Base-by-base conservation (phyloP, 106 monocot genomes). In the Posidonia australis region DNA sequence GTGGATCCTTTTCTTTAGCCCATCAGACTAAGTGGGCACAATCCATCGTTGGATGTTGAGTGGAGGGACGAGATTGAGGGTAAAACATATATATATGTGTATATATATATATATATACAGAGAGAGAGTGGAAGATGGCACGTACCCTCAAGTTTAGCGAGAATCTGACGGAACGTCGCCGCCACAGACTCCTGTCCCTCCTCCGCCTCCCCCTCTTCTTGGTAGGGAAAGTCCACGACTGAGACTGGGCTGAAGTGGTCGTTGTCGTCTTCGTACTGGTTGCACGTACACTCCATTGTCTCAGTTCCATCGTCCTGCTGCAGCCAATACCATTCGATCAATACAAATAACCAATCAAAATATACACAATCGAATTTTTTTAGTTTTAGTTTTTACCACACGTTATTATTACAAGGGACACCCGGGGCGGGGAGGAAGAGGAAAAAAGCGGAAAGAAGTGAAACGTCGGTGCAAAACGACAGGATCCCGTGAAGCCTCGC, bases 221-320 rank as follows among this genome's bases (percentile, higher is more conserved):
- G 53, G 62, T 44, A 76, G 12, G 84, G 84, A 62, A 84, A 89
- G 54, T 89, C 84, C 82, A 84, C 74, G 29, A 89, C 74, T 13
- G 82, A 84, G 44, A 89, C 82, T 0, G 88, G 84, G 46, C 88
- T 84, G 7, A 84, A 56, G 69, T 87, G 83, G 30, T 87, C 83
- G 65, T 80, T 83, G 70, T 86, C 82, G 29, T 61, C n/a, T n/a
- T n/a, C 77, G 2, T 72, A 73, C 25, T 22, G 53, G 2, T 49
- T 30, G 14, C 65, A 73, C 27, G 46, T 65, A 51, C 23, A 13
- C 5, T 51, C 22, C 67, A 51, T 51, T 49, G 22, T 21, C 17
- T 13, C 43, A 22, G 11, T 54, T 56, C 56, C 71, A 21, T 9
- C 29, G 21, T 43, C 62, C 53, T 79, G 20, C 12, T 7, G 5